Evolutionary conservation across 768 basidiomycete genomes (phyloP).

Genomic region (Serendipita sp.): DNA sequence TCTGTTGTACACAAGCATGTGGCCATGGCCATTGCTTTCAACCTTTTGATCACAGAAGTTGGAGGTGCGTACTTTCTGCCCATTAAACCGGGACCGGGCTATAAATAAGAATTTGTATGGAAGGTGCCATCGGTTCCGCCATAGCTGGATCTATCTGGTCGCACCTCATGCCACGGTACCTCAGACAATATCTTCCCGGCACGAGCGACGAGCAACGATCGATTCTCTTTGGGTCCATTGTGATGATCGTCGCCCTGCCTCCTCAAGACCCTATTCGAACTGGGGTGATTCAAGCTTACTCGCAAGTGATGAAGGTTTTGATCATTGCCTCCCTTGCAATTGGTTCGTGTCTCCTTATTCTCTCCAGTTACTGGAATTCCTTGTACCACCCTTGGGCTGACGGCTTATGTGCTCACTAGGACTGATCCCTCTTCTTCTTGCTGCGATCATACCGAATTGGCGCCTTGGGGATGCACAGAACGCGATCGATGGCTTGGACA

Average conservation of each 20-base stretch:
- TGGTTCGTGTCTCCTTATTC: slow-evolving; percentile 16
- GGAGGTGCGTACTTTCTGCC: too few species aligned
- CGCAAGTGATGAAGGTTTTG: slow-evolving; percentile 18
- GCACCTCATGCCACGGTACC: slow-evolving; percentile 16
- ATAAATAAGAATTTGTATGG: too few species aligned
- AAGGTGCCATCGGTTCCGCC: too few species aligned
- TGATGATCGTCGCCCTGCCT: slow-evolving; percentile 2
- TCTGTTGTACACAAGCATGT: slow-evolving; percentile 49
- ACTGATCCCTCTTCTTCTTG: slow-evolving; percentile 40
- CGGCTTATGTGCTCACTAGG: slow-evolving; percentile 36
- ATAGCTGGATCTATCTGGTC: slow-evolving; percentile 12
- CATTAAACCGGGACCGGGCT: too few species aligned
- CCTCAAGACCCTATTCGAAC: slow-evolving; percentile 11
- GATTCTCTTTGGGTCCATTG: slow-evolving; percentile 14
- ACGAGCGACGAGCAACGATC: slow-evolving; percentile 11
- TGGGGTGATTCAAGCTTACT: slow-evolving; percentile 17
- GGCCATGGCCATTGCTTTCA: slow-evolving; percentile 49
- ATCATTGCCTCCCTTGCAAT: not conserved
- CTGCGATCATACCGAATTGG: slow-evolving; percentile 49
- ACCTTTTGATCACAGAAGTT: slow-evolving; percentile 52
- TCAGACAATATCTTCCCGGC: slow-evolving; percentile 15
- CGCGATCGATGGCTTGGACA: slow-evolving; percentile 33
- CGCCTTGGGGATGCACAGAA: slow-evolving; percentile 58
- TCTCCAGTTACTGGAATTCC: slow-evolving; percentile 44
- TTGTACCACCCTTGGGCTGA: slow-evolving; percentile 46